Evolutionary conservation across 768 basidiomycete genomes (phyloP).

Genomic region (Gloeophyllum trabeum): DNA sequence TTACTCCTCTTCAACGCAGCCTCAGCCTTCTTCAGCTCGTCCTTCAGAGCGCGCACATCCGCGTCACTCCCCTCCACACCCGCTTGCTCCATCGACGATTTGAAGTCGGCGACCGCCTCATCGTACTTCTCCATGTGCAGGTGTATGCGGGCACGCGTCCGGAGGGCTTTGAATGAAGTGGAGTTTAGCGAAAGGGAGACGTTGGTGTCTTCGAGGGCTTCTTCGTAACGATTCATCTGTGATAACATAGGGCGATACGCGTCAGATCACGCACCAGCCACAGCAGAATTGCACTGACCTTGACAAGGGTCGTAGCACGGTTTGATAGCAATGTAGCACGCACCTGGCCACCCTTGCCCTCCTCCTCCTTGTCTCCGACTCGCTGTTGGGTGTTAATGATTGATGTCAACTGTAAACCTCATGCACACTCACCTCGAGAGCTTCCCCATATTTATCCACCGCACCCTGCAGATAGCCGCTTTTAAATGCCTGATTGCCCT

Average conservation of each 20-base stretch:
- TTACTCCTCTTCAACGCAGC: conserved; percentile 77
- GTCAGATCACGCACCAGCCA: background rate
- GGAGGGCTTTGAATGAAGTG: conserved; percentile 73
- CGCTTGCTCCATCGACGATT: conserved; percentile 66
- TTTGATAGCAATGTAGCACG: conserved; percentile 75
- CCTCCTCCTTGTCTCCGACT: conserved; percentile 56
- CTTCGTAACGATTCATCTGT: conserved; percentile 53
- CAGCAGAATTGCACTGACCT: conserved; percentile 27
- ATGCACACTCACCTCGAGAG: conserved; percentile 42
- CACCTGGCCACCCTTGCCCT: conserved; percentile 72
- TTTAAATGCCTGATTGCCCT: conserved; percentile 75
- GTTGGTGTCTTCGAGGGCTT: conserved; percentile 64
- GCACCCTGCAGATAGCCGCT: conserved; percentile 46
- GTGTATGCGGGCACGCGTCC: conserved; percentile 75
- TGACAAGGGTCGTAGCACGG: conserved; percentile 70
- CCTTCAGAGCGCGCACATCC: conserved; percentile 49
- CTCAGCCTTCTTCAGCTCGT: conserved; percentile 75
- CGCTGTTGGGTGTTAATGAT: conserved; percentile 25
- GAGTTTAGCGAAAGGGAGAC: conserved; percentile 52
- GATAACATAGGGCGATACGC: background rate
- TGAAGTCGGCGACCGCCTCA: conserved; percentile 63
- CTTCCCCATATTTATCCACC: conserved; percentile 54
- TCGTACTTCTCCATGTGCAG: conserved; percentile 71
- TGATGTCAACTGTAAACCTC: no score
- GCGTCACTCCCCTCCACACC: conserved; percentile 48